Conservation (phyloP, 2,329 filamentous ascomycete genomes). For the Aureobasidium pullulans region DNA sequence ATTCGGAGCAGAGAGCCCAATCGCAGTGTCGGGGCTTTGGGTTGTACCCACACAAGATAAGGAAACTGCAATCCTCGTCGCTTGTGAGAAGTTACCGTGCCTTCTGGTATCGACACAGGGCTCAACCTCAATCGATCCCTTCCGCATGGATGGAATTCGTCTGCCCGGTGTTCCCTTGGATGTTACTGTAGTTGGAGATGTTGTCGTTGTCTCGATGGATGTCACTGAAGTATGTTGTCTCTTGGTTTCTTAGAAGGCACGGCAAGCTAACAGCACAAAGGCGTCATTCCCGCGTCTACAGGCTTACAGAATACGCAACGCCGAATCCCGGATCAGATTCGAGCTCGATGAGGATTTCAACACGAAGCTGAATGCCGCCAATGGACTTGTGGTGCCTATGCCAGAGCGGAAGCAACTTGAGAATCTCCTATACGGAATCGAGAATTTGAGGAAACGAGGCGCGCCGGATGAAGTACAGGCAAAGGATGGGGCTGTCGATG, state of each 20-base stretch:
- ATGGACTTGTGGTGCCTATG: slow-evolving; percentile 18
- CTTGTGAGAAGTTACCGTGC: slow-evolving; percentile 45
- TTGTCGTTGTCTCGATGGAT: slow-evolving; percentile 17
- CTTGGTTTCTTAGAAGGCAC: not conserved
- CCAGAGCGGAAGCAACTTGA: slow-evolving; percentile 33
- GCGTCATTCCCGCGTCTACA: slow-evolving; percentile 1
- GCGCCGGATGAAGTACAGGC: slow-evolving; percentile 11
- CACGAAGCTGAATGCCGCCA: slow-evolving; percentile 1
- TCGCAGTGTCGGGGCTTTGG: slow-evolving; percentile 49
- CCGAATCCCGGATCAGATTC: not conserved
- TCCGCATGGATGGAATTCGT: slow-evolving; percentile 17
- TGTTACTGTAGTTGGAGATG: slow-evolving; percentile 46
- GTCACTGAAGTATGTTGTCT: not conserved
- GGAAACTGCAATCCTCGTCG: slow-evolving; percentile 29
- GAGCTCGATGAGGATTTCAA: slow-evolving; percentile 16
- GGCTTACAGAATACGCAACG: not conserved
- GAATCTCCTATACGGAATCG: slow-evolving; percentile 40
- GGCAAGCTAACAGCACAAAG: not conserved
- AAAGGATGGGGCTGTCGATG: not conserved
- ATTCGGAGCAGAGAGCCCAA: slow-evolving; percentile 9
- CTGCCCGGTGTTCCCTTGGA: slow-evolving; percentile 41
- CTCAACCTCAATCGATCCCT: not conserved
- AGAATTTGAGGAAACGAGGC: slow-evolving; percentile 44
- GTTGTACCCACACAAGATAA: slow-evolving; percentile 18
- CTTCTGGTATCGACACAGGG: slow-evolving; percentile 52